phyloP scores from a whole-genome alignment of 257 asterid genomes.

The Solanum corneliomulleri region DNA sequence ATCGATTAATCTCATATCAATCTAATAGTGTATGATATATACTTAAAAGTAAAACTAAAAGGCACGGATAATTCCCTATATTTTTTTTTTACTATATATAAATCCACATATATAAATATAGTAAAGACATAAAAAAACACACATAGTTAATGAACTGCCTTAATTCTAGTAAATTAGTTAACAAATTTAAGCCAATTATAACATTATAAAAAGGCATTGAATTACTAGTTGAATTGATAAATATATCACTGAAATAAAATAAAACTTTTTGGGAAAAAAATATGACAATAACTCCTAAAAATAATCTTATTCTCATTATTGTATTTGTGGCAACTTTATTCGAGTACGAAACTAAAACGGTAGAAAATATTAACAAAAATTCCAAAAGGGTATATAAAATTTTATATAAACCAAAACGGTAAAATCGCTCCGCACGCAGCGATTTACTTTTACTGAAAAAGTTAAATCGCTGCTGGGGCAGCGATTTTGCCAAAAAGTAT shows the following conservation, averaged over 20 bases:
- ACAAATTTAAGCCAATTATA: not conserved
- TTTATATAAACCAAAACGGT: too few relatives aligned
- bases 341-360: too few relatives aligned
- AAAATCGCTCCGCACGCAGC: too few relatives aligned
- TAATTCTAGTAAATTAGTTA: not conserved
- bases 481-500: too few relatives aligned
- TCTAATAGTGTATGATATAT: too few relatives aligned
- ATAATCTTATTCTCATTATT: not conserved
- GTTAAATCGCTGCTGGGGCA: too few relatives aligned
- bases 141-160: not conserved
- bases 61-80: too few relatives aligned
- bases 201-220: not conserved
- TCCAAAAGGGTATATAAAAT: too few relatives aligned
- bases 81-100: not conserved
- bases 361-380: too few relatives aligned
- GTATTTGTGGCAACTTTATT: conserved; percentile 5
- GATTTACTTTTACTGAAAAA: too few relatives aligned
- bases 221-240: too few relatives aligned
- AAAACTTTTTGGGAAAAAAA: not conserved
- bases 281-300: not conserved
- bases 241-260: not conserved
- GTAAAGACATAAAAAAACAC: not conserved
- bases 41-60: too few relatives aligned
- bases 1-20: not conserved
- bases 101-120: not conserved